Base-by-base conservation (phyloP, 2,329 filamentous ascomycete species). In the Botrytis aclada region DNA sequence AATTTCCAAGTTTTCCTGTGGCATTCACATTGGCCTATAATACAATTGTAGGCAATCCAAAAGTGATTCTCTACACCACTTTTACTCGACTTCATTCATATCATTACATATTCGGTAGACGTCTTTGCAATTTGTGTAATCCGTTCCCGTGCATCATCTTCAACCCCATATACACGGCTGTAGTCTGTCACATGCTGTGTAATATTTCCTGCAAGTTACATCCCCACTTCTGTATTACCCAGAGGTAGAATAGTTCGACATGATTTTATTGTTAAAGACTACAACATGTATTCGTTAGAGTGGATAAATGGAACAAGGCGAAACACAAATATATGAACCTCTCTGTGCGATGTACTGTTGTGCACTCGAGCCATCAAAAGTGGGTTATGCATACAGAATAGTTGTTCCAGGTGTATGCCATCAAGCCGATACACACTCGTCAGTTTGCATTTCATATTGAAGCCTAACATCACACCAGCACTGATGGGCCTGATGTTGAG, bases 361-460 rank as follows among this genome's bases (percentile, higher is more conserved):
- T 29, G 51, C 51, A 54, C 14, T 54, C n/a, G n/a, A 29, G 0
- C n/a, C 14, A n/a, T 29, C 6, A 6, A 54, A 29, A n/a, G 14
- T 29, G 3, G n/a, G n/a, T 29, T 29, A 29, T 54, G 3, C 4
- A 18, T 16, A 8, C 0, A 29, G 5, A 2, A 3, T 29, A 12
- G 25, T n/a, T 54, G n/a, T 6, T 29, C 6, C 3, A 54, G 9
- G 51, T 54, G 5, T 6, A 54, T 29, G 51, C 1, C n/a, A 54
- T 54, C 3, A 29, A 8, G 14, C 29, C 3, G 14, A 54, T 29
- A 54, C n/a, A 8, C 51, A 29, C 14, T 29, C n/a, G 6, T 18
- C 7, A 54, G 29, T 3, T 5, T 29, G n/a, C n/a, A 18, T 29
- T 16, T 54, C n/a, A 18, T 7, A 8, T 54, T 8, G 9, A 18